These are phyloP conservation scores for Penicillium vulpinum DNA, from an alignment of 2,329 filamentous ascomycete species.

Conservation along the genomic window DNA sequence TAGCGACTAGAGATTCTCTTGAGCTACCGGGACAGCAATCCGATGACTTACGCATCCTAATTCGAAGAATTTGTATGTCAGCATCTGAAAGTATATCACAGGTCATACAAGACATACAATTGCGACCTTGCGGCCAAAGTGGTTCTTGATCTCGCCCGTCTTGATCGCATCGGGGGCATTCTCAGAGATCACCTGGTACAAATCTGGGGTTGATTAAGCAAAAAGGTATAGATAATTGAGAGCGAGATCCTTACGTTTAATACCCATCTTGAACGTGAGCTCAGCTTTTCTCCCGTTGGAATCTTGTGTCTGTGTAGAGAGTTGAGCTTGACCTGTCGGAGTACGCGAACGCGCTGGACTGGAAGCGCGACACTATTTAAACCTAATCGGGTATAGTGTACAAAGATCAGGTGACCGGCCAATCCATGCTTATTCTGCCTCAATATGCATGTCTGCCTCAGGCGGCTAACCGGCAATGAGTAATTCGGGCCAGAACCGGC, in stretches of 20 bases:
- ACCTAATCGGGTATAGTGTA: constrained; percentile 17
- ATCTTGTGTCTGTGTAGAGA: neutral
- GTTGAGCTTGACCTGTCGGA: constrained; percentile 8
- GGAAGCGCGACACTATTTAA: constrained; percentile 22
- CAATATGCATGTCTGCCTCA: constrained; percentile 18
- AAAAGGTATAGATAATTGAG: constrained; percentile 54
- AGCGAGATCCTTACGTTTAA: constrained; percentile 47
- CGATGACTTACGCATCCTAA: constrained; percentile 57
- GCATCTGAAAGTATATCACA: constrained; percentile 18
- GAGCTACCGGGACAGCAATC: neutral
- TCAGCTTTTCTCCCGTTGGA: constrained; percentile 1
- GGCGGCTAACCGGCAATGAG: constrained; percentile 9
- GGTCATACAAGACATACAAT: constrained; percentile 62
- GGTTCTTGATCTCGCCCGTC: constrained; percentile 96
- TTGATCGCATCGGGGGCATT: constrained; percentile 95
- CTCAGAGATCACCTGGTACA: constrained; percentile 81
- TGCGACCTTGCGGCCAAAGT: constrained; percentile 96
- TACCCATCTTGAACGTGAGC: constrained; percentile 45
- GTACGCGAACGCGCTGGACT: constrained; percentile 19
- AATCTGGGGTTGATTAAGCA: constrained; percentile 48
- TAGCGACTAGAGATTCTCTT: constrained; percentile 11
- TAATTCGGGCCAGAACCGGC: constrained; percentile 20
- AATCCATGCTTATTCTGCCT: constrained; percentile 5
- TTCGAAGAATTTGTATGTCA: constrained; percentile 1
- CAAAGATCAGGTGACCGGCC: constrained; percentile 20